Conservation (phyloP, 192 early-diverging fungal species). For the Lunasporangiospora selenospora region DNA sequence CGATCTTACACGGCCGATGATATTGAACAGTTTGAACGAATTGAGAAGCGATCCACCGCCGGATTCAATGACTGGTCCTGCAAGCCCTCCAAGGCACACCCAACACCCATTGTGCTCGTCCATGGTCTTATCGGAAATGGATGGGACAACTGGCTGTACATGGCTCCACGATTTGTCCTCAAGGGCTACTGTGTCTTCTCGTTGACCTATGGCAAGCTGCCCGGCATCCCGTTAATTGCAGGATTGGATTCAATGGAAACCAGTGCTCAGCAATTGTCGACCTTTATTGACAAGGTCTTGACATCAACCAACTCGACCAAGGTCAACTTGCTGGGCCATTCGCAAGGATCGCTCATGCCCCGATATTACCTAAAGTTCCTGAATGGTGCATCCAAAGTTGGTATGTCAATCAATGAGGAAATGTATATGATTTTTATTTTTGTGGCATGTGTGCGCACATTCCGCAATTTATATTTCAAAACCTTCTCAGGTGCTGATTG, state of each 20-base stretch:
- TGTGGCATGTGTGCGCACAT: no score
- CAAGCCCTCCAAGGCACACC: constrained; percentile 22
- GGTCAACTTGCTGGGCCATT: constrained; percentile 43
- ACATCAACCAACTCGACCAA: constrained; percentile 28
- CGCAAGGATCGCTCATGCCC: constrained; percentile 30
- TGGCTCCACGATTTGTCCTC: constrained; percentile 10
- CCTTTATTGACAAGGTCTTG: constrained; percentile 44
- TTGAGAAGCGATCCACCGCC: constrained; percentile 22
- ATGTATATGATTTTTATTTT: no score
- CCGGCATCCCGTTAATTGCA: constrained; percentile 14
- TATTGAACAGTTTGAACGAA: constrained; percentile 14
- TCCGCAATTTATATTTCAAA: no score
- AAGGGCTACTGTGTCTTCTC: constrained; percentile 36
- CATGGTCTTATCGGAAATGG: constrained; percentile 24
- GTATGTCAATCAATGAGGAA: no score
- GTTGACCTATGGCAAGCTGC: constrained; percentile 26
- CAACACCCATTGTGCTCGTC: constrained; percentile 24
- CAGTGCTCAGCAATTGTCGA: constrained; percentile 15
- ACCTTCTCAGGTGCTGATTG: no score
- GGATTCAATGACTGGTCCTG: constrained; percentile 40
- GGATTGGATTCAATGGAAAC: constrained; percentile 38
- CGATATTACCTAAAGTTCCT: constrained; percentile 35
- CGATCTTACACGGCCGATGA: constrained; percentile 29
- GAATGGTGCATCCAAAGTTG: constrained; percentile 29
- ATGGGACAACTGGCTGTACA: constrained; percentile 43